Conservation (phyloP, 2,329 filamentous ascomycete genomes). For the Rhynchosporium graminicola region DNA sequence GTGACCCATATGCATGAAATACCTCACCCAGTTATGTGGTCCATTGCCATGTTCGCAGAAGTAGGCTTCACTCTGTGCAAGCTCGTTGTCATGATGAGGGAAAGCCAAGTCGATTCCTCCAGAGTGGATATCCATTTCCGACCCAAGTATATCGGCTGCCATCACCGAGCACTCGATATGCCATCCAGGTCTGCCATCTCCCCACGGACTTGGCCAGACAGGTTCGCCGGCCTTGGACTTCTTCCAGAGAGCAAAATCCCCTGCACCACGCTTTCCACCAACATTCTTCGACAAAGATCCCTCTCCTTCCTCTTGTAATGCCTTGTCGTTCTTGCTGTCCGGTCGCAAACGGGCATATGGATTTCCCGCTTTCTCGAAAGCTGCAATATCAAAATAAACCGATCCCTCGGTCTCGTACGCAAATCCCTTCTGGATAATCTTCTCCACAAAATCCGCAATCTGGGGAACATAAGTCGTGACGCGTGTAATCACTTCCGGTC, state of each 20-base stretch:
- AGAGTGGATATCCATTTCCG: conserved; percentile 88
- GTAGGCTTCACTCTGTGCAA: conserved; percentile 89
- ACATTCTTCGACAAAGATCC: conserved; percentile 69
- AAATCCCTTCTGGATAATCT: conserved; percentile 73
- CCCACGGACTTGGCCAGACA: conserved; percentile 86
- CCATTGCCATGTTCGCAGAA: conserved; percentile 52
- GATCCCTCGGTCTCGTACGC: conserved; percentile 82
- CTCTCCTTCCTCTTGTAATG: conserved; percentile 84
- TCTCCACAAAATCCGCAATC: conserved; percentile 77
- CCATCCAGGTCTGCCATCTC: conserved; percentile 86
- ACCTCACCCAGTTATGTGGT: conserved; percentile 82
- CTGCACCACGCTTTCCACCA: conserved; percentile 69
- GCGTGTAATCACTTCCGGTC: conserved; percentile 78
- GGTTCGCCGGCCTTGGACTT: conserved; percentile 89
- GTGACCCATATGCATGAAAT: conserved; percentile 95
- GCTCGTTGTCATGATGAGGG: conserved; percentile 90
- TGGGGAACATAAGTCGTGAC: conserved; percentile 92
- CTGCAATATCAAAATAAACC: conserved; percentile 89
- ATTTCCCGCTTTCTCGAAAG: conserved; percentile 83
- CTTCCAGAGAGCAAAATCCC: conserved; percentile 95
- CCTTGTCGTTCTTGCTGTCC: conserved; percentile 81
- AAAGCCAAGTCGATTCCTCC: conserved; percentile 90
- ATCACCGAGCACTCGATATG: conserved; percentile 97
- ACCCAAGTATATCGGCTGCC: conserved; percentile 85
- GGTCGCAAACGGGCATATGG: conserved; percentile 84